Percentiles rank a stretch among this genome's conserved stretches.
Evolutionary conservation across 805 yeast genomes (phyloP).

Genomic region (Cyberlindnera amylophila): DNA sequence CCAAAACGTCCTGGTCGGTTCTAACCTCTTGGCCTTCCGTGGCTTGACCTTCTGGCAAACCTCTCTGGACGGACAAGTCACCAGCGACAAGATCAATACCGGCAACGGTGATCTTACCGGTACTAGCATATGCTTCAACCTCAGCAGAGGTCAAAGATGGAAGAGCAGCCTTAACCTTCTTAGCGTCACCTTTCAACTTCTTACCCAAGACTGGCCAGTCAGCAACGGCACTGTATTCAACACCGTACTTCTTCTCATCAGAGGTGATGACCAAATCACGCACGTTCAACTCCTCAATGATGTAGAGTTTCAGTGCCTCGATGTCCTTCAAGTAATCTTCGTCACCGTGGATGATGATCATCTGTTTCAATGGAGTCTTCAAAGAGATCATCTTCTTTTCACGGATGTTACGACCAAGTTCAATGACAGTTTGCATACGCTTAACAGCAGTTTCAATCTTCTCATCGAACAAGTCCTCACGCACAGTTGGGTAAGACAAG

Average conservation of each 20-base stretch:
- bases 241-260: constrained; percentile 89
- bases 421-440: constrained; percentile 97
- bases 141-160: constrained; percentile 78
- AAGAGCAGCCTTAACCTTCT: constrained; percentile 89
- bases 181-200: constrained; percentile 90
- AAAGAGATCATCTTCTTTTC: constrained; percentile 92
- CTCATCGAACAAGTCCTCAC: constrained; percentile 75
- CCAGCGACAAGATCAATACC: constrained; percentile 85
- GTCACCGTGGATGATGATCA: constrained; percentile 84
- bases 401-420: constrained; percentile 92
- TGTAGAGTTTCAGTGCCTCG: constrained; percentile 70
- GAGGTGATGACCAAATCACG: constrained; percentile 83
- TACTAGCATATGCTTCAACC: constrained; percentile 67
- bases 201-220: constrained; percentile 99
- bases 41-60: constrained; percentile 65
- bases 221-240: constrained; percentile 89
- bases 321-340: constrained; percentile 70
- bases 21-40: constrained; percentile 79
- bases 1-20: constrained; percentile 83
- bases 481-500: constrained; percentile 83
- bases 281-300: constrained; percentile 87
- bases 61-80: constrained; percentile 87
- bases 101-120: constrained; percentile 79
- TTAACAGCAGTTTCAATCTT: constrained; percentile 83
- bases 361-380: constrained; percentile 88